Percentiles rank a stretch among this genome's conserved stretches.
phyloP scores from a whole-genome alignment of 495 filamentous ascomycete species.

The Viridothelium virens region DNA sequence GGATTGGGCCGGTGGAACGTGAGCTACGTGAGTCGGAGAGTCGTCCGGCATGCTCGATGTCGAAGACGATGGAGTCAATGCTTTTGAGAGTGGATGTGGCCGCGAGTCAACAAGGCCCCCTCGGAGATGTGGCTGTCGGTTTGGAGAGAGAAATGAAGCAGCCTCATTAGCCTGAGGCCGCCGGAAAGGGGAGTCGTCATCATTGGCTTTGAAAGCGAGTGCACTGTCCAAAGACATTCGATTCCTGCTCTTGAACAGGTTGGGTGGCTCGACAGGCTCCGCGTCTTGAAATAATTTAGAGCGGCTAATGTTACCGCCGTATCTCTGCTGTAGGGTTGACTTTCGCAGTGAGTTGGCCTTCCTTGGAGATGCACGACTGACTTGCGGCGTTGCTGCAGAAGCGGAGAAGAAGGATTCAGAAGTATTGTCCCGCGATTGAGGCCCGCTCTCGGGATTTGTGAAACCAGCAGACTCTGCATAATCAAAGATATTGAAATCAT shows the following conservation, averaged over 20 bases:
- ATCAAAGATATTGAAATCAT: slow-evolving; percentile 68
- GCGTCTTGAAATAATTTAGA: slow-evolving; percentile 31
- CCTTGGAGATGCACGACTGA: slow-evolving; percentile 15
- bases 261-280: slow-evolving; percentile 16
- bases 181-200: slow-evolving; percentile 43
- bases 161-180: slow-evolving; percentile 19
- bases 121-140: background rate
- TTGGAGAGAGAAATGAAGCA: background rate
- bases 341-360: slow-evolving; percentile 49
- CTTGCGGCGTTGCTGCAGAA: background rate
- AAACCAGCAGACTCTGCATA: slow-evolving; percentile 27
- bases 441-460: slow-evolving; percentile 10
- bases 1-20: slow-evolving; percentile 42
- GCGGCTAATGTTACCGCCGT: slow-evolving; percentile 34
- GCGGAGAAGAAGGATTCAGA: slow-evolving; percentile 25
- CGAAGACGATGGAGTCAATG: slow-evolving; percentile 76
- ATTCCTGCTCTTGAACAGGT: slow-evolving; percentile 33
- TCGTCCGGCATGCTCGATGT: slow-evolving; percentile 68
- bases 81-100: slow-evolving; percentile 79
- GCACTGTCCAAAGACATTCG: slow-evolving; percentile 69
- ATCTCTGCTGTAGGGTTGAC: slow-evolving; percentile 79
- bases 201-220: slow-evolving; percentile 46
- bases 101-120: slow-evolving; percentile 37
- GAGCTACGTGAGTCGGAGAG: slow-evolving; percentile 56
- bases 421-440: background rate